A percentile compares a stretch with the other conserved stretches of the same genome.
Evolutionary conservation across 441 rosid species (phyloP).

Genomic region (Geranium incanum): DNA sequence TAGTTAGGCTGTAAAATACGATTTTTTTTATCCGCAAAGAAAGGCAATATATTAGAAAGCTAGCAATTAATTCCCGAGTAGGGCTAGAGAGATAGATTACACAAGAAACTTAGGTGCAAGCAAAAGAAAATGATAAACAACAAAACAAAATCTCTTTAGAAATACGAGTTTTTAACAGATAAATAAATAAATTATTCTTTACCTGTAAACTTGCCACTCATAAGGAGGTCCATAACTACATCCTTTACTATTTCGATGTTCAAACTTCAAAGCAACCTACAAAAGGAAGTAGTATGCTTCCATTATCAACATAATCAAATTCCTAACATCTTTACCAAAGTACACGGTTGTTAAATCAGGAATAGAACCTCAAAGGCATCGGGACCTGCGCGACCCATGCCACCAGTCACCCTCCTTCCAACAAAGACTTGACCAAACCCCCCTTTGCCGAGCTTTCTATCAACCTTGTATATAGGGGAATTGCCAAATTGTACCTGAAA

Average conservation of each 20-base stretch:
- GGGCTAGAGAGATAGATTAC: too few relatives aligned
- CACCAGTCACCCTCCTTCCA: slow-evolving; percentile 77
- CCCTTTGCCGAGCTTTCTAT: slow-evolving; percentile 90
- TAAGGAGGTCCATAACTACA: slow-evolving; percentile 94
- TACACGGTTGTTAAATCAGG: neutral
- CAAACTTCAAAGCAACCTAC: slow-evolving; percentile 90
- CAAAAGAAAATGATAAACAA: too few relatives aligned
- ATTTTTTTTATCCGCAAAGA: too few relatives aligned
- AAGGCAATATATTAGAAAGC: too few relatives aligned
- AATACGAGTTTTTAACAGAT: neutral
- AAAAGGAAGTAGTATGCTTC: slow-evolving; percentile 12
- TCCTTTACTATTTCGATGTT: slow-evolving; percentile 91
- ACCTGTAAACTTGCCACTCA: slow-evolving; percentile 99
- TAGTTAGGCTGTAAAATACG: slow-evolving; percentile 17
- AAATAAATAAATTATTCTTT: slow-evolving; percentile 22
- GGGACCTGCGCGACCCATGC: slow-evolving; percentile 69
- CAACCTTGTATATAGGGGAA: slow-evolving; percentile 80
- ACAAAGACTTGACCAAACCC: slow-evolving; percentile 97
- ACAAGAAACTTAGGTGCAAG: too few relatives aligned
- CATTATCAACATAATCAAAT: slow-evolving; percentile 16
- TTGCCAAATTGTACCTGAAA: slow-evolving; percentile 70
- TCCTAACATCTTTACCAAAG: neutral
- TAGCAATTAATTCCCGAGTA: too few relatives aligned
- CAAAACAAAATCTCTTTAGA: too few relatives aligned
- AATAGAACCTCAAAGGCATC: slow-evolving; percentile 79